phyloP scores from a whole-genome alignment of 108 stramenopile species.

The Seminavis robusta region DNA sequence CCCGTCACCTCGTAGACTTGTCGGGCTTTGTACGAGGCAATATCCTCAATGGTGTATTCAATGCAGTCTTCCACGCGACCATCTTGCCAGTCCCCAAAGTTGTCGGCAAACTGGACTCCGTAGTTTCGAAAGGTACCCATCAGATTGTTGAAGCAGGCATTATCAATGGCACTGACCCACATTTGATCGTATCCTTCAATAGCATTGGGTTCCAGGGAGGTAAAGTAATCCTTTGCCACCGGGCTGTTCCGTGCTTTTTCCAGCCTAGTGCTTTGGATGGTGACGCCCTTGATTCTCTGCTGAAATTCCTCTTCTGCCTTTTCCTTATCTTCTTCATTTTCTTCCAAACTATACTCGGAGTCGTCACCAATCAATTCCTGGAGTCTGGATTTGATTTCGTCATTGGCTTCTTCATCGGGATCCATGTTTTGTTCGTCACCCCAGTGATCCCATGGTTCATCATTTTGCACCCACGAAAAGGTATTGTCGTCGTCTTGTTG shows the following conservation, averaged over 20 bases:
- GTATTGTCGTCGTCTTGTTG: constrained; percentile 27
- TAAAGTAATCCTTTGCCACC: constrained; percentile 65
- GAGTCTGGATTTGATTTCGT: constrained; percentile 9
- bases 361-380: constrained; percentile 7
- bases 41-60: constrained; percentile 72
- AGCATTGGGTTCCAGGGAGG: constrained; percentile 51
- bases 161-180: constrained; percentile 80
- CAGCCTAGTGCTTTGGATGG: constrained; percentile 41
- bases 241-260: constrained; percentile 61
- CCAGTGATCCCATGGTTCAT: constrained; percentile 79
- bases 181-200: constrained; percentile 72
- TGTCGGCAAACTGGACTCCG: constrained; percentile 81
- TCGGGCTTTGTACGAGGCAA: constrained; percentile 81
- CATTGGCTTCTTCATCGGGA: constrained; percentile 1
- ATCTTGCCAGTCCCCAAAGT: constrained; percentile 83
- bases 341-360: constrained; percentile 16
- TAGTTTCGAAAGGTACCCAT: constrained; percentile 71
- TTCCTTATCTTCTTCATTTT: constrained; percentile 27
- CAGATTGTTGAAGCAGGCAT: constrained; percentile 61
- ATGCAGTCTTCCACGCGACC: constrained; percentile 54
- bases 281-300: constrained; percentile 44
- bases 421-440: constrained; percentile 2
- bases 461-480: constrained; percentile 25
- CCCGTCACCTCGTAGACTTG: constrained; percentile 75
- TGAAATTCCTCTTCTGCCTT: constrained; percentile 51